A percentile compares a stretch with the other conserved stretches of the same genome.
Conservation (phyloP, 2,329 filamentous ascomycete genomes). For the Xylariaceae sp. region DNA sequence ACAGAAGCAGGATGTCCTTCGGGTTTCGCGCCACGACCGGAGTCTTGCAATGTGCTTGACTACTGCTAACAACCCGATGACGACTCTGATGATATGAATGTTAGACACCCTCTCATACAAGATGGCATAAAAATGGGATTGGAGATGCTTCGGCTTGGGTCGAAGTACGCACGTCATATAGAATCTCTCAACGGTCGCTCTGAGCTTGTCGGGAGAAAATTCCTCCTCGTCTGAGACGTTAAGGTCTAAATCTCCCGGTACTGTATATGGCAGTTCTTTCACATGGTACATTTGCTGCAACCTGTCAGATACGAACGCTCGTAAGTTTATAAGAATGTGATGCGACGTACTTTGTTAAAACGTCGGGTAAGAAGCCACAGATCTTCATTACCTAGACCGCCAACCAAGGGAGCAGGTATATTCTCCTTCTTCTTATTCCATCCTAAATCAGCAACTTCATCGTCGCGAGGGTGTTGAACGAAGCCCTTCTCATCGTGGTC, state of each 20-base stretch:
- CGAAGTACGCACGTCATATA: constrained; percentile 70
- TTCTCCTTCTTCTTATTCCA: constrained; percentile 67
- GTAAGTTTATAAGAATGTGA: neutral
- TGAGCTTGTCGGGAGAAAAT: constrained; percentile 83
- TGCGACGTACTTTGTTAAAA: constrained; percentile 69
- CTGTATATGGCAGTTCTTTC: constrained; percentile 66
- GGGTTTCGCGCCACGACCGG: constrained; percentile 78
- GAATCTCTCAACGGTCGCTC: constrained; percentile 77
- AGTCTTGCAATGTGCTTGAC: constrained; percentile 79
- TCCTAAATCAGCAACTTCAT: constrained; percentile 70
- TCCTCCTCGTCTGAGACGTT: constrained; percentile 84
- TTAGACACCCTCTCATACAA: neutral
- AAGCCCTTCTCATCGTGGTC: constrained; percentile 53
- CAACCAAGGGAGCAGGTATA: constrained; percentile 67
- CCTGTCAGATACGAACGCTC: neutral
- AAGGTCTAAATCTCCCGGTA: constrained; percentile 75
- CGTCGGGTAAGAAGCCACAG: constrained; percentile 74
- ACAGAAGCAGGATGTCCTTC: constrained; percentile 72
- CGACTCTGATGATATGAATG: constrained; percentile 48
- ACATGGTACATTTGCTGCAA: constrained; percentile 66
- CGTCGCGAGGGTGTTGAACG: constrained; percentile 52
- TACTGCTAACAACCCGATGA: constrained; percentile 68
- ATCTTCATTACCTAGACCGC: constrained; percentile 74
- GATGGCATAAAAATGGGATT: no score
- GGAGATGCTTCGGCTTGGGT: no score